Evolutionary conservation across 2,329 filamentous ascomycete genomes (phyloP).

Genomic region (Paracoccidioides lutzii): DNA sequence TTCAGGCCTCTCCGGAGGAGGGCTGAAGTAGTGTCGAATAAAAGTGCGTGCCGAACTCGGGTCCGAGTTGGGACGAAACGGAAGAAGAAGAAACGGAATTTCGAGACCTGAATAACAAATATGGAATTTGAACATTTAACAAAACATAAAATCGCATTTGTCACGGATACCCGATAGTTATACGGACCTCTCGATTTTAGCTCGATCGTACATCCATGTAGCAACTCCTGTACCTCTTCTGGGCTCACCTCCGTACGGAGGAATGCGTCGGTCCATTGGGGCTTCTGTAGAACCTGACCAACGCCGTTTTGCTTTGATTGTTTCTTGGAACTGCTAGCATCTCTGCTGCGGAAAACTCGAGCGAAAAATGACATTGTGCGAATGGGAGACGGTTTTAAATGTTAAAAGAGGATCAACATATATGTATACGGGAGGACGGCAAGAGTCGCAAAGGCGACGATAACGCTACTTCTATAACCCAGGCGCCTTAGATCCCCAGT

Average conservation of each 20-base stretch:
- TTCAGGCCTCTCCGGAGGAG: conserved; percentile 44
- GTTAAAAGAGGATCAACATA: neutral
- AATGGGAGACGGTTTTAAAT: neutral
- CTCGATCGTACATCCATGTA: conserved; percentile 75
- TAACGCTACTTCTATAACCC: neutral
- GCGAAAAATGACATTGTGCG: conserved; percentile 45
- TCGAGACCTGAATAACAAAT: conserved; percentile 54
- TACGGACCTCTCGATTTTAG: conserved; percentile 82
- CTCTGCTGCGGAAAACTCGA: conserved; percentile 60
- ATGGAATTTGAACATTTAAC: conserved; percentile 14
- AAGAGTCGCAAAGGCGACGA: neutral
- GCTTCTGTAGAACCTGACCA: conserved; percentile 49
- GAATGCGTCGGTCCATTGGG: conserved; percentile 81
- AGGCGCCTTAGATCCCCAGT: neutral
- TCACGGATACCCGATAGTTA: conserved; percentile 6
- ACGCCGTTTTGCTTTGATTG: conserved; percentile 39
- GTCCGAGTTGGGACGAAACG: conserved; percentile 87
- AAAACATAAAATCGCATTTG: neutral
- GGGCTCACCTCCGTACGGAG: conserved; percentile 67
- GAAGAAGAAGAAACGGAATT: conserved; percentile 81
- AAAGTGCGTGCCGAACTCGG: conserved; percentile 86
- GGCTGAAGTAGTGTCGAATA: conserved; percentile 80
- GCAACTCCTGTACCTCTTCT: conserved; percentile 79
- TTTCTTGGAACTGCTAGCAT: conserved; percentile 52
- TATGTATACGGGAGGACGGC: neutral